Evolutionary conservation across 1,139 yeast genomes (phyloP), one percentile per base, ranked within the genome.

Genomic region (Nakaseomyces nivariensis): DNA sequence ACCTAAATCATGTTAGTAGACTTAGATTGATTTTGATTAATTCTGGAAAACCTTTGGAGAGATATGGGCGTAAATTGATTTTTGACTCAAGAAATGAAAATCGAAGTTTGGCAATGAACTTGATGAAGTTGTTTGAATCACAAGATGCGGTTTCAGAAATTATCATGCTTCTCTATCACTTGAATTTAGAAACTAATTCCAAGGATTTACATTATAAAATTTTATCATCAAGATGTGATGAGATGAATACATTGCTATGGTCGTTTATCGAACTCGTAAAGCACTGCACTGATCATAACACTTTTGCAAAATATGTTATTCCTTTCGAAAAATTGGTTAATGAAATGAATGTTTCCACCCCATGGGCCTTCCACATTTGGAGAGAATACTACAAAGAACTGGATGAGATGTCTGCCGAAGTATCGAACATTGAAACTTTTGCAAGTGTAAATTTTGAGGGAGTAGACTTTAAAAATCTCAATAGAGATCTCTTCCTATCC

Each of bases 281-380:
- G 43, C 79, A 78, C 53, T 81, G 79, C 59, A 69, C 77, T 8
- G 61, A 64, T 4, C 57, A 59, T 3, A 66, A 67, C 0, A 63
- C 68, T 1, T 75, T 81, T 49, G 57, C 65, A 1, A 51, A 64
- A 0, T 56, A 65, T 13, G 68, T 85, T 55, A 56, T 77, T 1
- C 65, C 81, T 0, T 64, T 83, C 25, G 65, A 70, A 2, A 74
- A 72, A 4, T 69, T 89, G 43, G 64, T 76, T 7, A 58, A 63
- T 6, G 68, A 72, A 1, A 84, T 74, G 58, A 73, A 75, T 3
- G 74, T 89, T 3, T 74, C 80, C 3, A 72, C 81, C 0, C 74
- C 76, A 36, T 85, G 92, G 87, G 82, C 83, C 0, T 88, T 85
- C 67, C 88, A 84, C 53, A 61, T 88, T 1, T 87, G 96, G 95